Evolutionary conservation across 2,329 filamentous ascomycete genomes (phyloP).

Genomic region (Scytalidium sp.): DNA sequence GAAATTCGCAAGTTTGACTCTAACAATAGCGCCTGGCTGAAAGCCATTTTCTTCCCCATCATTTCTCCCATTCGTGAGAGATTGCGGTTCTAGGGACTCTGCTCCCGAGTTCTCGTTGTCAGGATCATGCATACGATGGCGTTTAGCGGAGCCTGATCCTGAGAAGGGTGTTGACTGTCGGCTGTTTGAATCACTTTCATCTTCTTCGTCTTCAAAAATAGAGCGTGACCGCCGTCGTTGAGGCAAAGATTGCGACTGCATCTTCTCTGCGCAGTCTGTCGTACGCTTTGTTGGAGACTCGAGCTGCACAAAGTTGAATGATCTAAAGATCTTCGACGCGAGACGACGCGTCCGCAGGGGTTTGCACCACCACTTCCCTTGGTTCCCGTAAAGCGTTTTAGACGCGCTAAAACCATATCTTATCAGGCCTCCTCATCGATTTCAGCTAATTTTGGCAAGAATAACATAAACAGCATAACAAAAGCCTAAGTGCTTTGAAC

Average conservation of each 20-base stretch:
- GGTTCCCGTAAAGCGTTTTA: neutral
- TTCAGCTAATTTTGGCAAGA: too few relatives aligned
- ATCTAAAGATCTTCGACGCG: neutral
- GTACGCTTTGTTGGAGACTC: neutral
- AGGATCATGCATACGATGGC: constrained; percentile 18
- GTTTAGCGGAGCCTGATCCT: constrained; percentile 17
- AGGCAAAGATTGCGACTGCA: neutral
- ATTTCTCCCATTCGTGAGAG: neutral
- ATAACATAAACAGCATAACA: too few relatives aligned
- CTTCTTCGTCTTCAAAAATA: constrained; percentile 23
- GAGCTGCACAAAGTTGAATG: neutral
- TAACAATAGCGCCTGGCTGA: constrained; percentile 76
- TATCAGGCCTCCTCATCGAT: too few relatives aligned
- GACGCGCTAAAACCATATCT: too few relatives aligned
- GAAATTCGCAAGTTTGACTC: constrained; percentile 83
- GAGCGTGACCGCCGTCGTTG: constrained; percentile 14
- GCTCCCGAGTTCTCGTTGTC: constrained; percentile 9
- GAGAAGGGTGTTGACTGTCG: constrained; percentile 10
- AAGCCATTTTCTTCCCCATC: constrained; percentile 12
- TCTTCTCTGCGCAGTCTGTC: neutral
- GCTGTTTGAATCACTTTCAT: constrained; percentile 4
- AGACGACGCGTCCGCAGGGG: neutral
- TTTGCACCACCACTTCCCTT: neutral
- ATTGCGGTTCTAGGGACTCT: constrained; percentile 5
- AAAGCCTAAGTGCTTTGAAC: too few relatives aligned